Base-by-base conservation (phyloP, 352 stramenopile genomes). In the Thalassiosira mediterranea region DNA sequence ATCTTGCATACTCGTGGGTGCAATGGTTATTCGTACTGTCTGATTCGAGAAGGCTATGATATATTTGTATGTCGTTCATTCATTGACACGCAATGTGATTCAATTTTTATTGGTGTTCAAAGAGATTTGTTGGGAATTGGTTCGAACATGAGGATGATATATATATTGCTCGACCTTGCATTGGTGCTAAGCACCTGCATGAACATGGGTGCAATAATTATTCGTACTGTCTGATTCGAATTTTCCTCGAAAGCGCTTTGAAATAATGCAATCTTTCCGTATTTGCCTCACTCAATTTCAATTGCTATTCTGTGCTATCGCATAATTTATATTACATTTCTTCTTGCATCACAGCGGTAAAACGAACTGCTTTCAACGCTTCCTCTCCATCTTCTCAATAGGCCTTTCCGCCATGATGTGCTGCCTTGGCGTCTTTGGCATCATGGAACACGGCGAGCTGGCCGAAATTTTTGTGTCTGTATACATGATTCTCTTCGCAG, bases 401-500 rank as follows among this genome's bases (percentile, higher is more conserved):
- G 83, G 76, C 25, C 72, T 93, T 21, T 71, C 81, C 19, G 84
- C 63, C 13, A 77, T 89, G 73, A 93, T 93, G 88, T 76, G 58
- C 21, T 74, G 73, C 25, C 73, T 91, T 25, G 88, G 83, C 21
- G 71, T 92, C 8, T 83, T 92, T 21, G 81, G 78, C 3, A 67
- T 91, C 25, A 77, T 91, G 11, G 58, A 90, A 76, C 34, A 72
- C n/a, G 56, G 79, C 11, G 68, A 87, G 61, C 52, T 89, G 11
- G 63, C 79, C 10, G 83, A 90, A 76, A 72, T 78, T 10, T 91
- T 91, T 63, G 69, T 93, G 8, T 84, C 81, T 4, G 38, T 82
- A n/a, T 93, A 93, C 72, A 92, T 93, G 88, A 79, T 91, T 23
- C 63, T 91, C 19, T 93, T 93, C 74, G 52, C 81, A 8, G 23